Conservation (phyloP, 371 early-diverging fungal species). For the Smittium culicis region DNA sequence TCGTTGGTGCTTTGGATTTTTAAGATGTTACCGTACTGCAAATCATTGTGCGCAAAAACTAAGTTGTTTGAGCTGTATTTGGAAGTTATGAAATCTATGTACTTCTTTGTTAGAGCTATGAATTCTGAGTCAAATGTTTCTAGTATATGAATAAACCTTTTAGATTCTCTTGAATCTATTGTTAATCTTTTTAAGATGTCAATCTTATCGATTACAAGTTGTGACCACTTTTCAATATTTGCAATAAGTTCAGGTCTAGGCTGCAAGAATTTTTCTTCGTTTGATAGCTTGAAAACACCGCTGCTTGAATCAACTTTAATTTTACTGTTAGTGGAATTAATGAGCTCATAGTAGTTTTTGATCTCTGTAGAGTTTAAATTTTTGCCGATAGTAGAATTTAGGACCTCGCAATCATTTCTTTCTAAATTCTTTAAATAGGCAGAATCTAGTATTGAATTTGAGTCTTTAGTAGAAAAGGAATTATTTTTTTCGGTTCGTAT, state of each 20-base stretch:
- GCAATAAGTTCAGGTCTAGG: not conserved
- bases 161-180: not conserved
- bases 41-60: conserved; percentile 11
- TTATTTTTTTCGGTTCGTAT: conserved; percentile 7
- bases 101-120: not conserved
- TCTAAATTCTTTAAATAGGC: not conserved
- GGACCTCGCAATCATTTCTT: not conserved
- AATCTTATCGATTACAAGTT: not conserved
- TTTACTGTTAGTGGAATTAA: not conserved
- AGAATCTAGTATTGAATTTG: not conserved
- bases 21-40: conserved; percentile 73
- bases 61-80: not conserved
- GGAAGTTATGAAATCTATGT: not conserved
- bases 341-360: not conserved
- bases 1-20: conserved; percentile 38
- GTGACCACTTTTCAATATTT: not conserved
- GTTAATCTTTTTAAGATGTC: not conserved
- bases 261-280: not conserved
- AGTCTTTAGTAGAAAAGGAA: not conserved
- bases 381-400: not conserved
- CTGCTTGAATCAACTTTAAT: not conserved
- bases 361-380: not conserved
- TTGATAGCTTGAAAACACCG: not conserved
- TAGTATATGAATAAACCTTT: not conserved
- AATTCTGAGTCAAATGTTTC: not conserved